Conservation (phyloP, 179 eudicot species). For the Vitellaria paradoxa region DNA sequence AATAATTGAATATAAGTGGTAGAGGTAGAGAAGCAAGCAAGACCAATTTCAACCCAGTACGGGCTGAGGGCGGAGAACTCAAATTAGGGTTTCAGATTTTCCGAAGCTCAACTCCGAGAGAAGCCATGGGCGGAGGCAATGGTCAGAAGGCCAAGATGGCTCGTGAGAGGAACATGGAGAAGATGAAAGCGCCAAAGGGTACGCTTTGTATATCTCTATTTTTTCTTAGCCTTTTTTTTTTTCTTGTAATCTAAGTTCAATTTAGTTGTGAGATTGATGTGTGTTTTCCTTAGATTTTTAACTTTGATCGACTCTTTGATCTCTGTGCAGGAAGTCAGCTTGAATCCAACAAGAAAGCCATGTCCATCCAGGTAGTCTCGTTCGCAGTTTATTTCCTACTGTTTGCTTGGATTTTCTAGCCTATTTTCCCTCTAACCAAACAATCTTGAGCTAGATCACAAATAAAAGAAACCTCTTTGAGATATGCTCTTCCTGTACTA, state of each 20-base stretch:
- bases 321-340: slow-evolving; percentile 56
- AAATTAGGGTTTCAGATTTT: slow-evolving; percentile 6
- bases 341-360: slow-evolving; percentile 56
- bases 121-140: slow-evolving; percentile 63
- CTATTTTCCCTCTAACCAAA: background rate
- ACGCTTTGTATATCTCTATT: background rate
- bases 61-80: no score
- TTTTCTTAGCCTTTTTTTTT: background rate
- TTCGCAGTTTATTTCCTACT: background rate
- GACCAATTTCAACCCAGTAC: no score
- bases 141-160: slow-evolving; percentile 73
- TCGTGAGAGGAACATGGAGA: slow-evolving; percentile 60
- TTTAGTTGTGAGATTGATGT: background rate
- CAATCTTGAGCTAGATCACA: background rate
- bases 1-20: no score
- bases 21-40: no score
- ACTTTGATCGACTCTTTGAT: background rate
- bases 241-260: background rate
- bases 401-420: background rate
- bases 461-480: no score
- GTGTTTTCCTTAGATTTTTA: background rate
- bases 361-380: slow-evolving; percentile 46
- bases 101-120: background rate
- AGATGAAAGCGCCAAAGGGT: slow-evolving; percentile 50
- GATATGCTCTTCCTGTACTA: no score